Evolutionary conservation across 2,329 filamentous ascomycete genomes (phyloP), one percentile per base, ranked within the genome.

Genomic region (Ascochyta fabae): DNA sequence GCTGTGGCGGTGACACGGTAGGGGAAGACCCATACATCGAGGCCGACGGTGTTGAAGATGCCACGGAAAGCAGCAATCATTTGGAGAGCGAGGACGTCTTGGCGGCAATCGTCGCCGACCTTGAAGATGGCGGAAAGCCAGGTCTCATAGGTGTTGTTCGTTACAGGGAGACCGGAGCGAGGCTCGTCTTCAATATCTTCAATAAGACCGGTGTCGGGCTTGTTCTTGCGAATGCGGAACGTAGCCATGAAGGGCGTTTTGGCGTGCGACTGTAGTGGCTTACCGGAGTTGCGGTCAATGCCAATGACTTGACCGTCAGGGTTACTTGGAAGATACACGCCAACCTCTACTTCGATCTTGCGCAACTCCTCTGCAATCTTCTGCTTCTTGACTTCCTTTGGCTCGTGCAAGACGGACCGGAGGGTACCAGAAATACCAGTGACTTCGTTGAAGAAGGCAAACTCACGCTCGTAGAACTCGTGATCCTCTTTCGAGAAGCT

Each of bases 121-220:
- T 99, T 99, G 87, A 99, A 99, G 71, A 99, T 99, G 53, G 94
- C 95, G 2, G 92, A 96, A 76, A 99, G 95, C 96, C 95, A 98
- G n/a, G 94, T 89, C 75, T 99, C 96, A 64, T 96, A 86, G 0
- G 87, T 91, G 67, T 84, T 86, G 33, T 61, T 48, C 67, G 72
- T 60, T 65, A 69, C 66, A 53, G 62, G 61, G 41, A 62, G 68
- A 56, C 62, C 72, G 52, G 60, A 71, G 22, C 74, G 53, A 42
- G 73, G 62, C 40, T 74, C 61, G 2, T 78, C 61, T 23, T 67
- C 62, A 10, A 56, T 58, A 79, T 75, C 26, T 46, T 70, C 68
- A 8, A 54, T 58, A 15, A 64, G 38, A 4, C 54, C 58, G 3
- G 55, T 52, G 78, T 79, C 22, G 3, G 78, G 75, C 54, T 84